Evolutionary conservation across 805 yeast species (phyloP), one percentile per base, ranked within the genome.

Genomic region (Vanderwaltozyma tropicalis): DNA sequence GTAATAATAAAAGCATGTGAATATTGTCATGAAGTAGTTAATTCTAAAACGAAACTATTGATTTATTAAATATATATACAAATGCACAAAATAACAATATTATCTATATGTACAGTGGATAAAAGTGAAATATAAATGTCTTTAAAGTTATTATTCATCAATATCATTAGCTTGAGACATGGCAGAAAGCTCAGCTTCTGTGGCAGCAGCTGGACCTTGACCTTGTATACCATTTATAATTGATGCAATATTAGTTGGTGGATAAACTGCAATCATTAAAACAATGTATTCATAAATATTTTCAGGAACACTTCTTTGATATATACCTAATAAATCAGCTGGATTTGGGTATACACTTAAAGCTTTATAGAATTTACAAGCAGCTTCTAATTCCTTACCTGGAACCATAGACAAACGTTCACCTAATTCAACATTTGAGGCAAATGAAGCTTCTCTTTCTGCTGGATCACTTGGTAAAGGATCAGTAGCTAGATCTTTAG

Each of bases 341-440:
- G 98, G 99, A 62, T 82, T 80, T 44, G 98, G 97, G 63, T 88
- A 89, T 35, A 87, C 88, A 30, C 85, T 75, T 57, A 92, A 71
- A 12, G 96, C 97, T 63, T 85, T 83, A 74, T 92, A 92, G 72
- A 87, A 92, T 48, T 80, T 74, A 49, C 88, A 69, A 28, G 98
- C 97, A 32, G 96, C 80, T 42, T 80, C 85, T 46, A 81, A 63
- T 60, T 82, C 85, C 48, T 74, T 71, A 46, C 78, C 80, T 44
- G 81, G 78, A 25, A 66, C 55, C 46, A 73, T 67, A 45, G 85
- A 74, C 49, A 83, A 68, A 60, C 80, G 82, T 63, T 89, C 97
- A 59, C 95, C 97, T 34, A 69, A 56, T 42, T 86, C 80, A 39
- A 89, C 88, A 61, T 84, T 87, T 45, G 73, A 71, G 69, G 88